Evolutionary conservation across 2,329 filamentous ascomycete species (phyloP).

Genomic region (Calonectria fujianensis): DNA sequence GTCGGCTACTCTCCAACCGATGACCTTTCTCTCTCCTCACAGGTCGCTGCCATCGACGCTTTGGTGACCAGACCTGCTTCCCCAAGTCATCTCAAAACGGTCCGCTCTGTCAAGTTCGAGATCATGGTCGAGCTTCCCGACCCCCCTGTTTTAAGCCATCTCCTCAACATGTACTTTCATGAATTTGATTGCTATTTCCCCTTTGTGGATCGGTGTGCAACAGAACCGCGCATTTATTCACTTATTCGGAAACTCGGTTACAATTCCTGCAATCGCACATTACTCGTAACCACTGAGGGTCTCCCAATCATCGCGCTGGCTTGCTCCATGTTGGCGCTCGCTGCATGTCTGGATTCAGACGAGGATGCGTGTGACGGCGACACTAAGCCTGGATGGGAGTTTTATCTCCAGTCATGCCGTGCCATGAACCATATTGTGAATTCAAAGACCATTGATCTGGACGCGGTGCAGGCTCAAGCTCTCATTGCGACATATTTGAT

Average conservation of each 20-base stretch:
- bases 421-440: not conserved
- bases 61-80: not conserved
- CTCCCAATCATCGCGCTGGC: not conserved
- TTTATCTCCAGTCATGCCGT: not conserved
- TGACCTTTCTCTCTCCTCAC: not conserved
- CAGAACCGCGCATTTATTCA: not conserved
- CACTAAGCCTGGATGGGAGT: not conserved
- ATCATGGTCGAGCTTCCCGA: not conserved
- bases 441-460: not conserved
- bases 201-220: not conserved
- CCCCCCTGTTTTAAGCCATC: not conserved
- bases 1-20: not conserved
- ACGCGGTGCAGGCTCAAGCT: not conserved
- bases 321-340: not conserved
- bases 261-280: not conserved
- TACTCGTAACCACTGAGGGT: not conserved
- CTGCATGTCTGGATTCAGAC: not conserved
- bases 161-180: not conserved
- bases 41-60: not conserved
- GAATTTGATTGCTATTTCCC: constrained; percentile 1
- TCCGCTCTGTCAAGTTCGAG: not conserved
- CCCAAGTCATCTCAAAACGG: not conserved
- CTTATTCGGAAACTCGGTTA: not conserved
- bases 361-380: not conserved
- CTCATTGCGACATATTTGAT: not conserved